Evolutionary conservation across 2,329 filamentous ascomycete species (phyloP).

Genomic region (Fusarium goolgardi): DNA sequence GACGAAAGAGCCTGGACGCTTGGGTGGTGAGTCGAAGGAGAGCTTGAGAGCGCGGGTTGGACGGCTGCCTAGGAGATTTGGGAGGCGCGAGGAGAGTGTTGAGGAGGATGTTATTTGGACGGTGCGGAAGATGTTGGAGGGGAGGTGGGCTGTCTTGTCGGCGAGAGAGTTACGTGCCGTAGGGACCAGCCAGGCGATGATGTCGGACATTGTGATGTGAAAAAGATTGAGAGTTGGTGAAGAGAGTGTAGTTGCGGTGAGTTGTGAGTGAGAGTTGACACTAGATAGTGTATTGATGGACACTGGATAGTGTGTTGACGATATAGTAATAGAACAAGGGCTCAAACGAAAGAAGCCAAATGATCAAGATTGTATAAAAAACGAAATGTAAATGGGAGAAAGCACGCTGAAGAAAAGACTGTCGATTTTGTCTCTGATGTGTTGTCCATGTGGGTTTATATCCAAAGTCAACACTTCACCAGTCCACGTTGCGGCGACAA

Average conservation of each 20-base stretch:
- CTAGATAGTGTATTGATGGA: constrained; percentile 4
- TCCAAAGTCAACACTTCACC: constrained; percentile 25
- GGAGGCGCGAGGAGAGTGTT: constrained; percentile 48
- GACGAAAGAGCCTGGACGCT: constrained; percentile 53
- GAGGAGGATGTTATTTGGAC: constrained; percentile 43
- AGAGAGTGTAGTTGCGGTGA: constrained; percentile 16
- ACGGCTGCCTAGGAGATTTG: constrained; percentile 42
- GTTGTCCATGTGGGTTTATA: constrained; percentile 30
- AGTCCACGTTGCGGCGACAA: constrained; percentile 36
- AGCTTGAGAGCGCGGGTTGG: constrained; percentile 52
- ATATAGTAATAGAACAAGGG: constrained; percentile 6
- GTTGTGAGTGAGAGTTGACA: constrained; percentile 17
- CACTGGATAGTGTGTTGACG: not conserved
- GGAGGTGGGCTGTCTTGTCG: constrained; percentile 50
- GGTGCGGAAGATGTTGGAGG: constrained; percentile 49
- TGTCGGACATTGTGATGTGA: constrained; percentile 41
- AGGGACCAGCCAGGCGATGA: constrained; percentile 57
- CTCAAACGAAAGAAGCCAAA: constrained; percentile 46
- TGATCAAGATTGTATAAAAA: not conserved
- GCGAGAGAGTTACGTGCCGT: constrained; percentile 51
- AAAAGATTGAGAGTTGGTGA: constrained; percentile 4
- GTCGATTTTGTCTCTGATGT: constrained; percentile 1
- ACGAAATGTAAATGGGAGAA: constrained; percentile 8
- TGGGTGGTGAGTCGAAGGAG: constrained; percentile 51
- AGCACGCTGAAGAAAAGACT: constrained; percentile 34